A percentile compares a stretch with the other conserved stretches of the same genome.
These are phyloP conservation scores for Favolaschia claudopus DNA, from an alignment of 768 basidiomycete species.

Conservation along the genomic window DNA sequence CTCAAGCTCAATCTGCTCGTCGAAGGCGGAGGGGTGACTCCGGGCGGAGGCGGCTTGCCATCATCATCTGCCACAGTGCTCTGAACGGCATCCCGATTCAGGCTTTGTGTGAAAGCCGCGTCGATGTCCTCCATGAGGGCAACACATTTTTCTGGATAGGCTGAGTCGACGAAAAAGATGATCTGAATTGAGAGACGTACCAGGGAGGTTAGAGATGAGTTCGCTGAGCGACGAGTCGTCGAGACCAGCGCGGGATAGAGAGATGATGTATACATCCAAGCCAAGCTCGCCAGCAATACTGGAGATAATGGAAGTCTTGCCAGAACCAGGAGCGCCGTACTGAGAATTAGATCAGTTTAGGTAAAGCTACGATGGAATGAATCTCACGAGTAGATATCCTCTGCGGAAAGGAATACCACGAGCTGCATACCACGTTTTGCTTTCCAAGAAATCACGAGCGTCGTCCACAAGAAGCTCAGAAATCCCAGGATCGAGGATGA, in stretches of 20 bases:
- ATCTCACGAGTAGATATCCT: constrained; percentile 69
- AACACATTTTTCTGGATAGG: constrained; percentile 60
- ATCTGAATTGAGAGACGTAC: constrained; percentile 29
- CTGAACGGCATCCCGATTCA: constrained; percentile 47
- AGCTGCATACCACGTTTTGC: constrained; percentile 75
- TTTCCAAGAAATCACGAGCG: constrained; percentile 72
- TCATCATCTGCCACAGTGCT: constrained; percentile 24
- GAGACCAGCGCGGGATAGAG: constrained; percentile 66
- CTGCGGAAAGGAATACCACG: constrained; percentile 85
- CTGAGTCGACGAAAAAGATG: constrained; percentile 1
- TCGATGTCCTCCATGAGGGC: constrained; percentile 89
- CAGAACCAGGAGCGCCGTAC: constrained; percentile 80
- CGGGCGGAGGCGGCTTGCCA: constrained; percentile 19
- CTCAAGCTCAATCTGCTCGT: constrained; percentile 64
- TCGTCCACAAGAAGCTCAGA: constrained; percentile 72
- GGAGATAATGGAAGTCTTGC: constrained; percentile 83
- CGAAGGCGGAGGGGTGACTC: constrained; percentile 25
- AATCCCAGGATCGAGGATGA: constrained; percentile 75
- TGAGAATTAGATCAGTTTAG: constrained; percentile 28
- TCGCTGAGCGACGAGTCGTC: constrained; percentile 68
- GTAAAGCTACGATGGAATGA: neutral
- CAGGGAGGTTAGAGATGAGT: constrained; percentile 70
- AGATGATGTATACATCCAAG: constrained; percentile 76
- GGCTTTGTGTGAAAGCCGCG: constrained; percentile 64
- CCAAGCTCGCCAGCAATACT: constrained; percentile 80